phyloP scores from a whole-genome alignment of 345 rosid genomes.

The Chamaenerion angustifolium region DNA sequence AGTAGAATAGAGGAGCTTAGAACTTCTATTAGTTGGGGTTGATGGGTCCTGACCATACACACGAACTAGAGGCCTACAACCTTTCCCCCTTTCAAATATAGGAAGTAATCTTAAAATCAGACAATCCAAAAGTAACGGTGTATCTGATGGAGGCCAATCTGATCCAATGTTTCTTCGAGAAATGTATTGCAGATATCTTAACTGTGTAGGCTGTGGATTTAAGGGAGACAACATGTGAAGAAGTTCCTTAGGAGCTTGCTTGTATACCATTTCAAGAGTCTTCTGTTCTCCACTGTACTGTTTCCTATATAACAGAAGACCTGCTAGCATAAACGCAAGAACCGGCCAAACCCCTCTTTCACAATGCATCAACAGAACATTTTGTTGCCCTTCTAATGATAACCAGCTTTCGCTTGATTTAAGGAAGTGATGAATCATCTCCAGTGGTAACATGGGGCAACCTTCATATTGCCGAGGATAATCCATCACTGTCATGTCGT shows the following conservation, averaged over 20 bases:
- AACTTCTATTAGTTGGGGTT: slow-evolving; percentile 61
- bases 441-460: slow-evolving; percentile 78
- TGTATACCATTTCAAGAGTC: slow-evolving; percentile 97
- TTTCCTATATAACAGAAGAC: slow-evolving; percentile 68
- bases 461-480: slow-evolving; percentile 92
- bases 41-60: slow-evolving; percentile 84
- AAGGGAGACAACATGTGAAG: slow-evolving; percentile 69
- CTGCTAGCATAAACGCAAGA: slow-evolving; percentile 93
- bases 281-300: slow-evolving; percentile 90
- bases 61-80: slow-evolving; percentile 79
- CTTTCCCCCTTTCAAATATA: slow-evolving; percentile 47
- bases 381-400: slow-evolving; percentile 83
- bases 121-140: slow-evolving; percentile 77
- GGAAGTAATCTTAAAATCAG: slow-evolving; percentile 79
- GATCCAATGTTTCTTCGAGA: slow-evolving; percentile 74
- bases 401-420: slow-evolving; percentile 94
- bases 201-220: slow-evolving; percentile 86
- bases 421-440: slow-evolving; percentile 93
- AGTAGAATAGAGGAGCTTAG: slow-evolving; percentile 75
- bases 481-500: slow-evolving; percentile 99
- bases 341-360: slow-evolving; percentile 98
- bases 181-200: slow-evolving; percentile 96
- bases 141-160: slow-evolving; percentile 97
- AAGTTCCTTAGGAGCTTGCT: slow-evolving; percentile 94
- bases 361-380: slow-evolving; percentile 90